phyloP scores from a whole-genome alignment of 257 asterid species.

The Jasminum sambac region DNA sequence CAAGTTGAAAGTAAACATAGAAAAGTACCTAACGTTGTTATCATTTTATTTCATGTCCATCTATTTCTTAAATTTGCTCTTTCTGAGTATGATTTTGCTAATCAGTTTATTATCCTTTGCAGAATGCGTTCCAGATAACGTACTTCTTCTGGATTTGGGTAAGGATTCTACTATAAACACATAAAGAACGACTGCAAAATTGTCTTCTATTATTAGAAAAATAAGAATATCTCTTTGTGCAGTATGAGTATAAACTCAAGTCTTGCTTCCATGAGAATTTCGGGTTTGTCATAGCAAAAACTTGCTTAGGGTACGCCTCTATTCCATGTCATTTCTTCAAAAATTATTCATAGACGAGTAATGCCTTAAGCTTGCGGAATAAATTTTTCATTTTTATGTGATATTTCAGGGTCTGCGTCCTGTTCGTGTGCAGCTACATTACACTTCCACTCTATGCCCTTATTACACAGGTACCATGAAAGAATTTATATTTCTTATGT shows the following conservation, averaged over 20 bases:
- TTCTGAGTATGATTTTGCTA: constrained; percentile 20
- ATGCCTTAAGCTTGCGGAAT: constrained; percentile 3
- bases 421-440: constrained; percentile 81
- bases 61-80: background rate
- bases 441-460: constrained; percentile 91
- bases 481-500: background rate
- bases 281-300: constrained; percentile 54
- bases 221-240: constrained; percentile 32
- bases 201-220: background rate
- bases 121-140: constrained; percentile 83
- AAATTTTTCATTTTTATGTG: constrained; percentile 9
- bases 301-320: constrained; percentile 59
- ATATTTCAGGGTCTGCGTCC: constrained; percentile 59
- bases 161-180: constrained; percentile 26
- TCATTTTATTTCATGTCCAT: background rate
- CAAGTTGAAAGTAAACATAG: background rate
- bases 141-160: constrained; percentile 96
- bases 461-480: constrained; percentile 65
- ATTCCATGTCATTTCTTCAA: constrained; percentile 11
- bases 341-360: background rate
- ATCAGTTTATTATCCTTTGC: constrained; percentile 34
- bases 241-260: constrained; percentile 60
- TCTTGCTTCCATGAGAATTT: constrained; percentile 76
- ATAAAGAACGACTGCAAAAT: background rate
- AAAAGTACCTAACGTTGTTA: background rate